Percentiles rank a stretch among this genome's conserved stretches.
Conservation (phyloP, 805 yeast species). For the Pichia rugopelliculosa region DNA sequence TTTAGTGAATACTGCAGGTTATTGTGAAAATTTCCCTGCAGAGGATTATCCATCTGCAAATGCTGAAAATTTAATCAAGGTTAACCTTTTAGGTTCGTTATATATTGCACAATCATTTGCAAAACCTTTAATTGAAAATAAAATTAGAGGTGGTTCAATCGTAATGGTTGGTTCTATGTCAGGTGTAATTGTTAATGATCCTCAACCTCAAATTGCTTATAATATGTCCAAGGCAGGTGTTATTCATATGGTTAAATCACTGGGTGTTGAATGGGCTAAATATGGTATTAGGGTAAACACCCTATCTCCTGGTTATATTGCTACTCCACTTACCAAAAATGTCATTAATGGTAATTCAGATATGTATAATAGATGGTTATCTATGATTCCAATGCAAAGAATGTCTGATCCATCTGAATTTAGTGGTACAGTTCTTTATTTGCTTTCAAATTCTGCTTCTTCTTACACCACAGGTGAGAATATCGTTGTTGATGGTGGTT, state of each 20-base stretch:
- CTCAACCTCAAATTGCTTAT: conserved; percentile 74
- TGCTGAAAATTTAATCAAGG: conserved; percentile 62
- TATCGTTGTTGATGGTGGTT: conserved; percentile 80
- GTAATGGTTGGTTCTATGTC: conserved; percentile 75
- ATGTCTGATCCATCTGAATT: conserved; percentile 84
- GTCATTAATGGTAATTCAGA: conserved; percentile 52
- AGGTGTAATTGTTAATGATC: conserved; percentile 69
- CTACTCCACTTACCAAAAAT: conserved; percentile 70
- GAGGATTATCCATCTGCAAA: conserved; percentile 66
- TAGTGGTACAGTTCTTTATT: conserved; percentile 67
- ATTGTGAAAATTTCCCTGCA: conserved; percentile 74
- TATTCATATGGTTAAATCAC: conserved; percentile 65
- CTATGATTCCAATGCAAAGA: conserved; percentile 67
- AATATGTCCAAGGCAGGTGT: conserved; percentile 86
- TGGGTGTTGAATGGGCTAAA: conserved; percentile 79
- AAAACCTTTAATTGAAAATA: conserved; percentile 51
- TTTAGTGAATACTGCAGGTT: conserved; percentile 76
- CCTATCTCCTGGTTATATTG: conserved; percentile 72
- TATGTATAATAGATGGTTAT: conserved; percentile 65
- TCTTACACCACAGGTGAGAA: conserved; percentile 81
- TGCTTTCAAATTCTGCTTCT: conserved; percentile 63
- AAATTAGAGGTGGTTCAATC: conserved; percentile 49
- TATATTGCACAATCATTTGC: conserved; percentile 72
- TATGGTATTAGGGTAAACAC: conserved; percentile 71
- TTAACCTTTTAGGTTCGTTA: conserved; percentile 67